A percentile compares a stretch with the other conserved stretches of the same genome.
Conservation (phyloP, 306 rosid genomes). For the Mimosa bimucronata region DNA sequence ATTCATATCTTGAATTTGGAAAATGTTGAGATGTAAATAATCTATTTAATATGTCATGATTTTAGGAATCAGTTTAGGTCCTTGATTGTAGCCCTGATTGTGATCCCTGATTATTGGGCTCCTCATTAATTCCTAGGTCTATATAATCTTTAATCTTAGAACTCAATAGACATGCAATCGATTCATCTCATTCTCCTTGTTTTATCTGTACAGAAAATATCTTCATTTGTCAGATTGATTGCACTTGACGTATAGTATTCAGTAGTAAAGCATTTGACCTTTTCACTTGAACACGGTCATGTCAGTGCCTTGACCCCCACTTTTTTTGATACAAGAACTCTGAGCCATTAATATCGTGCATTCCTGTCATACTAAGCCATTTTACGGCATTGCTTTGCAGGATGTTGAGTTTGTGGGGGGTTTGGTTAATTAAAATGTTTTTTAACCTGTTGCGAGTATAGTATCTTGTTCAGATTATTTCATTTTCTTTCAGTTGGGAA, state of each 20-base stretch:
- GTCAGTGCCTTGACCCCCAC: neutral
- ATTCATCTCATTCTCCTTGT: too few species aligned
- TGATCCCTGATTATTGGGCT: too few species aligned
- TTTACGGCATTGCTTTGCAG: neutral
- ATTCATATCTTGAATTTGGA: slow-evolving; percentile 19
- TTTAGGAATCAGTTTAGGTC: too few species aligned
- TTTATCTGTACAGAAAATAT: neutral
- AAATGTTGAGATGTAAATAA: neutral
- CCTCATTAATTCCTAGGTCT: too few species aligned
- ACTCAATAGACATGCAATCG: too few species aligned
- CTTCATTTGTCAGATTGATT: slow-evolving; percentile 1
- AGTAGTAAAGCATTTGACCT: neutral
- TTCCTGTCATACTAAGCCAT: neutral
- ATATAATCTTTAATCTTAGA: too few species aligned
- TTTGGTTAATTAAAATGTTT: neutral
- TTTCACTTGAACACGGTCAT: slow-evolving; percentile 6
- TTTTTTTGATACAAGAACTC: neutral
- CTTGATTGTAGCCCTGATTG: too few species aligned
- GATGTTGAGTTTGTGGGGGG: neutral
- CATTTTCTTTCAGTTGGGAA: slow-evolving; percentile 19
- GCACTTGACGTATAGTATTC: neutral
- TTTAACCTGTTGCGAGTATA: neutral
- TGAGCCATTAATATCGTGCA: neutral
- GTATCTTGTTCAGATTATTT: neutral
- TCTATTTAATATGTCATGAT: too few species aligned